A percentile compares a stretch with the other conserved stretches of the same genome.
phyloP scores from a whole-genome alignment of 495 filamentous ascomycete species.

The Bryoglossum gracile region DNA sequence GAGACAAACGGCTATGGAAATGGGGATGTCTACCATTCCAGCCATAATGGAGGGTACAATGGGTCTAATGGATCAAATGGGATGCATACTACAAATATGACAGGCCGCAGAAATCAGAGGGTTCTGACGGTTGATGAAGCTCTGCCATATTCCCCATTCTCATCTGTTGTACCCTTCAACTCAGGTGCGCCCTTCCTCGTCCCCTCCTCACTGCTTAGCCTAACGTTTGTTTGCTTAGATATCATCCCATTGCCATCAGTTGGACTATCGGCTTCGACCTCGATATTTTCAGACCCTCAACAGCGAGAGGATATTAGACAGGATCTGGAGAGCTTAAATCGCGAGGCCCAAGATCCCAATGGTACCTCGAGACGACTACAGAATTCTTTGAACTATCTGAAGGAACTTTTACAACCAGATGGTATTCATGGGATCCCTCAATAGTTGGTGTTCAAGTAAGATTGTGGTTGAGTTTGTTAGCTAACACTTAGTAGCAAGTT shows the following conservation, averaged over 20 bases:
- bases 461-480: not conserved
- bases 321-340: slow-evolving; percentile 43
- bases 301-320: slow-evolving; percentile 36
- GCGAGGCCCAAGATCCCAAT: slow-evolving; percentile 36
- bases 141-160: slow-evolving; percentile 84
- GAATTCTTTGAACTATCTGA: slow-evolving; percentile 54
- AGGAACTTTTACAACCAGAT: slow-evolving; percentile 58
- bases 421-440: slow-evolving; percentile 63
- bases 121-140: slow-evolving; percentile 66
- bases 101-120: slow-evolving; percentile 16
- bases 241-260: slow-evolving; percentile 64
- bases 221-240: no score
- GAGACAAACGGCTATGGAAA: slow-evolving; percentile 16
- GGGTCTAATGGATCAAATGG: slow-evolving; percentile 17
- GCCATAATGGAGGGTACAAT: no score
- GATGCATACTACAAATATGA: slow-evolving; percentile 1
- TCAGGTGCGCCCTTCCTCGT: slow-evolving; percentile 49
- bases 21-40: no score
- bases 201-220: no score
- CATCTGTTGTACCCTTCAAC: slow-evolving; percentile 80
- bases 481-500: slow-evolving; percentile 51
- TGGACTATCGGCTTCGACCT: slow-evolving; percentile 42
- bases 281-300: slow-evolving; percentile 27
- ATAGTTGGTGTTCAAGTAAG: slow-evolving; percentile 20
- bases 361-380: slow-evolving; percentile 35